Base-by-base conservation (phyloP, 495 filamentous ascomycete species). In the Annulohypoxylon stygium region DNA sequence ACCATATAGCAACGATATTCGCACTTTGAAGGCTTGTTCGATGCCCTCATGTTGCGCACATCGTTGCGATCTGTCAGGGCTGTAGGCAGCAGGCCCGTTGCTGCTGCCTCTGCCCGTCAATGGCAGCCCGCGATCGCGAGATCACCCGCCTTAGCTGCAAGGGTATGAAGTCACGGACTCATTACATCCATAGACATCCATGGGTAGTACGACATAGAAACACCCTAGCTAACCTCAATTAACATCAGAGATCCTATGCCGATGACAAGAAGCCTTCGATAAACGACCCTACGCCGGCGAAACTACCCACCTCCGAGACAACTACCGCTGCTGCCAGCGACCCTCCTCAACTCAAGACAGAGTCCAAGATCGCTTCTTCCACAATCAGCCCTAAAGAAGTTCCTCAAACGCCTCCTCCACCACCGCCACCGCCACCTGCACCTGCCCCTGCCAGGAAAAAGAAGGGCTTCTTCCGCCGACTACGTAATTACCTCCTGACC, bases 401-500 rank as follows among this genome's bases (percentile, higher is more conserved):
- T 10, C 89, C 92, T 34, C 87, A 86, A 65, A 83, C 85, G 10
- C 87, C 89, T 8, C 88, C 88, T 7, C 79, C 86, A 2, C 79
- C 89, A 53, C 84, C 77, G 47, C 85, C 90, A 2, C 75, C 84
- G 47, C 85, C 90, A 2, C 75, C 84, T 16, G 76, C 84, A 60
- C 82, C 87, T 2, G 20, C 1, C 20, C n/a, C n/a, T n/a, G 82
- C 85, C 59, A 81, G 80, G 65, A 89, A 87, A 68, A 97, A 92
- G 81, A 88, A 87, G 76, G 88, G 94, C 39, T 90, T 92, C 73
- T 91, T 97, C 83, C 88, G 92, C 67, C 87, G 90, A 66, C 76
- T 86, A 65, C 81, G 82, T 73, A 89, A 86, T 67, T 93, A 93
- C 79, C 77, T 97, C 37, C 77, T 93, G 48, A 90, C 90, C 51